Evolutionary conservation across 1,284 basidiomycete species (phyloP), one percentile per base, ranked within the genome.

Genomic region (Cryptococcus deneoformans): DNA sequence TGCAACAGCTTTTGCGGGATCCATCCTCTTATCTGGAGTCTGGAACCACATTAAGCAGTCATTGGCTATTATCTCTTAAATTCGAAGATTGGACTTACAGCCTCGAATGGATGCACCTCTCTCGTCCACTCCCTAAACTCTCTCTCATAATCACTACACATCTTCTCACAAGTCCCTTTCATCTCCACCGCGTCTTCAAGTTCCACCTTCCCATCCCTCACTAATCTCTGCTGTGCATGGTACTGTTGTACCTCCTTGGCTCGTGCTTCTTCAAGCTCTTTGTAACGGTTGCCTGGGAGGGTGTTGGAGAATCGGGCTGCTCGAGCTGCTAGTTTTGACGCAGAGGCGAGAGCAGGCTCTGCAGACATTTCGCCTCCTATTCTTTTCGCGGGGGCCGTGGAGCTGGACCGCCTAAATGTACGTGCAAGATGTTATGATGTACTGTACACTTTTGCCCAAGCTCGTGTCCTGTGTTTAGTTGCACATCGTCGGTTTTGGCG

Each of bases 111-210:
- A 67, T 91, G 87, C 1, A 97, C 82, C 68, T 93, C 91, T 70
- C 90, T 89, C 69, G 95, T 90, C 58, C 56, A 29, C 87, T 98
- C 92, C 47, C 95, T 83, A 67, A 92, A 85, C 73, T 95, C 92
- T 20, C 89, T 82, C 77, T 99, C 95, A 68, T 91, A 95, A 52
- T 89, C 86, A 5, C 92, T 90, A 74, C 95, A 98, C 92, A 98
- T 97, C 62, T 90, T 87, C 77, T 82, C 79, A 71, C 95, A 98
- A 1, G 90, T 94, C 16, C 95, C 95, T 11, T 89, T 83, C 68
- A 98, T 87, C 37, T 87, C 88, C 54, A 93, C 89, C 2, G 95
- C 93, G 60, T 93, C 87, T 60, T 89, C 88, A 6, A 97, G 82
- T 29, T 87, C 82, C 63, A 88, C 89, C 4, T 88, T 73, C 0